A percentile compares a stretch with the other conserved stretches of the same genome.
Conservation (phyloP, 2,329 filamentous ascomycete species). For the Aspergillus chevalieri region DNA sequence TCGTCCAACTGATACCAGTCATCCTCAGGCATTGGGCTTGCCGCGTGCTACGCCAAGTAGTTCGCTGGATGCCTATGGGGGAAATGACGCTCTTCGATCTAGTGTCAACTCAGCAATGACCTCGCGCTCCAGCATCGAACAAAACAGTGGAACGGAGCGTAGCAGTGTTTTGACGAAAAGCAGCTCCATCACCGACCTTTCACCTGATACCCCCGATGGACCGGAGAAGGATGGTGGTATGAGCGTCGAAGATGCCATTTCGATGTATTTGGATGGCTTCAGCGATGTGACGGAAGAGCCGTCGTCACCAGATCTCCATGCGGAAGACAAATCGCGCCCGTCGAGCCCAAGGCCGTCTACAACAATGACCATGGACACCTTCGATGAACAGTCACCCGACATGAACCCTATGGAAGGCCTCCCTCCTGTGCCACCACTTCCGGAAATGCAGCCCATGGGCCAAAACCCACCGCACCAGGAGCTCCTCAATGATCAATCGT, state of each 20-base stretch:
- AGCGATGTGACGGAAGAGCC: slow-evolving; percentile 39
- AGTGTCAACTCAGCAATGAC: slow-evolving; percentile 58
- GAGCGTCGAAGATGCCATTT: slow-evolving; percentile 57
- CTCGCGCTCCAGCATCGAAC: slow-evolving; percentile 52
- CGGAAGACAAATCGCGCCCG: slow-evolving; percentile 27
- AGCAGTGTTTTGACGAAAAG: slow-evolving; percentile 76
- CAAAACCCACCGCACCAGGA: slow-evolving; percentile 1
- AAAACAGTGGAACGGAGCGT: slow-evolving; percentile 63
- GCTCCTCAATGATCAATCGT: slow-evolving; percentile 1
- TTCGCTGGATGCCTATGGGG: slow-evolving; percentile 21
- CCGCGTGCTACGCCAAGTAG: slow-evolving; percentile 28
- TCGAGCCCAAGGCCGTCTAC: slow-evolving; percentile 22
- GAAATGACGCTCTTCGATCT: slow-evolving; percentile 40
- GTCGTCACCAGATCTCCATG: slow-evolving; percentile 23
- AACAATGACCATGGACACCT: slow-evolving; percentile 19
- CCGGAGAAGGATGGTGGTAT: slow-evolving; percentile 51
- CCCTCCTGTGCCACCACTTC: slow-evolving; percentile 16
- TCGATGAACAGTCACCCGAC: slow-evolving; percentile 13
- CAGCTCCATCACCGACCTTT: slow-evolving; percentile 63
- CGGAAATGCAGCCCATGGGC: slow-evolving; percentile 1
- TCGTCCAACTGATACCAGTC: slow-evolving; percentile 16
- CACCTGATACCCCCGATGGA: slow-evolving; percentile 58
- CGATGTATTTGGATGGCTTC: slow-evolving; percentile 56
- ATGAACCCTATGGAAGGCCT: slow-evolving; percentile 14
- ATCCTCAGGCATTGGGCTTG: slow-evolving; percentile 18